phyloP scores from a whole-genome alignment of 1,284 basidiomycete genomes.

The Moniliella sp. region DNA sequence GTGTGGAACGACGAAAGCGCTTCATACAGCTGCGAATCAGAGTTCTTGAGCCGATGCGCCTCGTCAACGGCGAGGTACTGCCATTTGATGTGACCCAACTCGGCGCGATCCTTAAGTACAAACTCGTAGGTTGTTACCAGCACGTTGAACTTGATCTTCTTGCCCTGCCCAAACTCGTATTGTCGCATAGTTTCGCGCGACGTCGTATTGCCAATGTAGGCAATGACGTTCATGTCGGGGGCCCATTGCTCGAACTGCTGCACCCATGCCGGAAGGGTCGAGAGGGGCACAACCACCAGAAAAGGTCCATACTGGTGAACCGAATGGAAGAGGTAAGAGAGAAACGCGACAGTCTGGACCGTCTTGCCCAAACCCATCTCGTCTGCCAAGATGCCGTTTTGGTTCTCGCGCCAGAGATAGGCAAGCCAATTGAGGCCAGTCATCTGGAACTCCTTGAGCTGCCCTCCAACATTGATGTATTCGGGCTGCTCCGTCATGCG shows the following conservation, averaged over 20 bases:
- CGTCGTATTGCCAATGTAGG: conserved; percentile 86
- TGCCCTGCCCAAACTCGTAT: conserved; percentile 66
- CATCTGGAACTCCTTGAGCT: conserved; percentile 90
- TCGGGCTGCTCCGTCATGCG: conserved; percentile 75
- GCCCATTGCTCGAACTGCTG: conserved; percentile 96
- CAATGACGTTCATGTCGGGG: conserved; percentile 57
- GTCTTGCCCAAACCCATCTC: conserved; percentile 99
- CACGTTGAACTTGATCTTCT: conserved; percentile 71
- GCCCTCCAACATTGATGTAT: conserved; percentile 49
- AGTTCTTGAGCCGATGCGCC: conserved; percentile 94
- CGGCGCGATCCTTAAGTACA: conserved; percentile 86
- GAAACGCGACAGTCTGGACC: conserved; percentile 84
- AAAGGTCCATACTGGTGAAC: conserved; percentile 84
- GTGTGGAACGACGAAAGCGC: conserved; percentile 70
- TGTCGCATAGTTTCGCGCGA: conserved; percentile 54
- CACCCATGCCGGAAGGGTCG: conserved; percentile 95
- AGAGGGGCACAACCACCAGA: conserved; percentile 88
- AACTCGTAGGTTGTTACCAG: conserved; percentile 94
- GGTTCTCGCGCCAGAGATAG: conserved; percentile 77
- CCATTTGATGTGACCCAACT: conserved; percentile 83
- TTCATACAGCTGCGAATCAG: conserved; percentile 88
- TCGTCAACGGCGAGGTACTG: conserved; percentile 98
- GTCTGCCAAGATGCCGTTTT: conserved; percentile 92
- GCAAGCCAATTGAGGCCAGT: conserved; percentile 95
- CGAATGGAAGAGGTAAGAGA: conserved; percentile 80